These are phyloP conservation scores for Fusarium falciforme DNA, from an alignment of 2,329 filamentous ascomycete species.

Conservation along the genomic window DNA sequence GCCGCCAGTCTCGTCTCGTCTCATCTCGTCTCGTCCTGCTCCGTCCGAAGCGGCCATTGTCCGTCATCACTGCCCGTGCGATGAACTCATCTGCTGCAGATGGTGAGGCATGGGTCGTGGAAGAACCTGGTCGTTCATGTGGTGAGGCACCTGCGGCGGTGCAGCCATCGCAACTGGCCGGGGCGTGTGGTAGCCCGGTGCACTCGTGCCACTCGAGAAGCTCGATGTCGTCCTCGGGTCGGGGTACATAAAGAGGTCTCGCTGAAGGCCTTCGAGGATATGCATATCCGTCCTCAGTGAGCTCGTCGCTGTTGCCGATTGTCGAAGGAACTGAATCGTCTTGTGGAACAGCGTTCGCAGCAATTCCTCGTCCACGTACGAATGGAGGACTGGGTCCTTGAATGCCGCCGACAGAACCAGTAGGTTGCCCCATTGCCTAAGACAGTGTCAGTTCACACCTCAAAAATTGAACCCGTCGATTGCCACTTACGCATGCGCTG, in stretches of 20 bases:
- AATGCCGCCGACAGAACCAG: conserved; percentile 88
- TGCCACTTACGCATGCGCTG: conserved; percentile 87
- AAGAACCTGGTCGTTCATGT: conserved; percentile 38
- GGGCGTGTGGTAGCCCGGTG: conserved; percentile 41
- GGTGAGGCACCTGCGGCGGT: conserved; percentile 37
- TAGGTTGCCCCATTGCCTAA: conserved; percentile 95
- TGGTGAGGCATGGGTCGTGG: conserved; percentile 42
- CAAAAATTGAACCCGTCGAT: background rate
- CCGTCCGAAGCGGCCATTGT: background rate
- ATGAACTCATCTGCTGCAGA: conserved; percentile 38
- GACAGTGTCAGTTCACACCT: conserved; percentile 21
- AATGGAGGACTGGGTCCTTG: conserved; percentile 70
- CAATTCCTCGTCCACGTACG: conserved; percentile 65
- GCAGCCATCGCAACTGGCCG: conserved; percentile 39
- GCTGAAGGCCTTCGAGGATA: conserved; percentile 72
- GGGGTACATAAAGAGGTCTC: conserved; percentile 54
- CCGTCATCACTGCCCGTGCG: conserved; percentile 30
- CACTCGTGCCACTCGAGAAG: conserved; percentile 56
- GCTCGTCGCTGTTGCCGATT: conserved; percentile 78
- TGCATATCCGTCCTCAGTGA: conserved; percentile 78
- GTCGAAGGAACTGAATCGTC: conserved; percentile 81
- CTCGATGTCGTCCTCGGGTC: conserved; percentile 51
- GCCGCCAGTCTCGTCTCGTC: background rate
- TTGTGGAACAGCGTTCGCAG: conserved; percentile 73
- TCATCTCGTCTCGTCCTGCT: background rate